These are phyloP conservation scores for Phoma herbarum DNA, from an alignment of 2,329 filamentous ascomycete genomes.

Conservation along the genomic window DNA sequence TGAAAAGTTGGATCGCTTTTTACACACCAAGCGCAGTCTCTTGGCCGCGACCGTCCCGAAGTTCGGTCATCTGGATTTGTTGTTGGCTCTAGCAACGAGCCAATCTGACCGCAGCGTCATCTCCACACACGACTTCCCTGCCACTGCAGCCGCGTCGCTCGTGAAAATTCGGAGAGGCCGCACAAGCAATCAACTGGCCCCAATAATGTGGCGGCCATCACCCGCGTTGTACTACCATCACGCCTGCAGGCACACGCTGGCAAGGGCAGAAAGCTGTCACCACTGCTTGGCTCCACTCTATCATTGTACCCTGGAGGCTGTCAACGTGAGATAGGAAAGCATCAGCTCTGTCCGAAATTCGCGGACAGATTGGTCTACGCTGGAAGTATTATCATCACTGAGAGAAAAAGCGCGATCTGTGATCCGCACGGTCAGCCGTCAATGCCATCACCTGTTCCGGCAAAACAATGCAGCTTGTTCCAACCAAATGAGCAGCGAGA, in stretches of 20 bases:
- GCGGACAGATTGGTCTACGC: neutral
- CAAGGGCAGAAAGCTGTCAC: neutral
- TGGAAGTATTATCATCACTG: neutral
- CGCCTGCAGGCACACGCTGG: constrained; percentile 7
- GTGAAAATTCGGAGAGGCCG: constrained; percentile 18
- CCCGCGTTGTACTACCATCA: constrained; percentile 10
- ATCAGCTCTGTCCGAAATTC: too few relatives aligned
- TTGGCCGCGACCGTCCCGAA: constrained; percentile 13
- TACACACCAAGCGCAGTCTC: constrained; percentile 7
- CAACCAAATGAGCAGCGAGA: neutral
- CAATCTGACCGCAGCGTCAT: constrained; percentile 19
- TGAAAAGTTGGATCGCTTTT: constrained; percentile 6
- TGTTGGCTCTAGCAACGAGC: constrained; percentile 15
- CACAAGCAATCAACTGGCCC: constrained; percentile 5
- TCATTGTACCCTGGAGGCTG: neutral
- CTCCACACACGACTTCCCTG: constrained; percentile 14
- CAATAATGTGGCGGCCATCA: neutral
- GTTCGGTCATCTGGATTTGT: constrained; percentile 8
- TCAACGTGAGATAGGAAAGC: too few relatives aligned
- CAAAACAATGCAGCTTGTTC: neutral
- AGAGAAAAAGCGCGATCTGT: neutral
- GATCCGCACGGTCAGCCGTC: neutral
- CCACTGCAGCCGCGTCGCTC: constrained; percentile 9
- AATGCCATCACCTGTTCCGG: neutral
- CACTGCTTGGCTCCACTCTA: too few relatives aligned